A percentile compares a stretch with the other conserved stretches of the same genome.
Conservation (phyloP, 768 basidiomycete genomes). For the Rhodotorula kratochvilovae region DNA sequence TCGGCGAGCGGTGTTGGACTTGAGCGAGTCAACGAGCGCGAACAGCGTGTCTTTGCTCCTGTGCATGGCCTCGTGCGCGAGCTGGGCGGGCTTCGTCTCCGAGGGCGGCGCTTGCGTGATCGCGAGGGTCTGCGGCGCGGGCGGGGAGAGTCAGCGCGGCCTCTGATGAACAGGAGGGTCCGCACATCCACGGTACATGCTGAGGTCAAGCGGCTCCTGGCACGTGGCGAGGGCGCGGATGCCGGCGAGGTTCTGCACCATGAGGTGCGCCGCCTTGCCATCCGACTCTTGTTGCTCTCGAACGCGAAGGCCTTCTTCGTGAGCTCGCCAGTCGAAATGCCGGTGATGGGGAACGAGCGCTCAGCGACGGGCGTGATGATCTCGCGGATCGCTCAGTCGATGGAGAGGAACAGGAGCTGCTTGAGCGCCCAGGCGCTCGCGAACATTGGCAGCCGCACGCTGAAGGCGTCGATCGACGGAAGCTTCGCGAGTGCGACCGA, state of each 20-base stretch:
- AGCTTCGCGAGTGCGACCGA: slow-evolving; percentile 64
- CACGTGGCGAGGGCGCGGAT: slow-evolving; percentile 97
- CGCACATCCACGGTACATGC: too few relatives aligned
- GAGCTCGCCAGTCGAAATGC: slow-evolving; percentile 91
- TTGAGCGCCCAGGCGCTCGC: slow-evolving; percentile 73
- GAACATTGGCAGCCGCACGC: slow-evolving; percentile 66
- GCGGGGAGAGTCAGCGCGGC: background rate
- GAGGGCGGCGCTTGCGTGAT: slow-evolving; percentile 11
- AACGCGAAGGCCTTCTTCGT: slow-evolving; percentile 94
- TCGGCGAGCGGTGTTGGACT: background rate
- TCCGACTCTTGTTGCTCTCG: slow-evolving; percentile 80
- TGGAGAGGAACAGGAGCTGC: slow-evolving; percentile 79
- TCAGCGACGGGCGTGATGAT: slow-evolving; percentile 97
- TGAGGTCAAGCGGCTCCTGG: slow-evolving; percentile 91
- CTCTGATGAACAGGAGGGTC: too few relatives aligned
- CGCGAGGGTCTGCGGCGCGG: background rate
- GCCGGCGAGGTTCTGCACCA: slow-evolving; percentile 95
- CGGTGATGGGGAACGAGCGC: slow-evolving; percentile 94
- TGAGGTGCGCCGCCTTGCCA: slow-evolving; percentile 86
- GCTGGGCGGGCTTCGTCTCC: background rate
- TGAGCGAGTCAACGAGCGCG: slow-evolving; percentile 10
- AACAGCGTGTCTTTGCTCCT: background rate
- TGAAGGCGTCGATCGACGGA: slow-evolving; percentile 70
- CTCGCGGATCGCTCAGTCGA: slow-evolving; percentile 93
- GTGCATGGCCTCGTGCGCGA: background rate